Evolutionary conservation across 2,329 filamentous ascomycete genomes (phyloP).

Genomic region (Talaromyces sp.): DNA sequence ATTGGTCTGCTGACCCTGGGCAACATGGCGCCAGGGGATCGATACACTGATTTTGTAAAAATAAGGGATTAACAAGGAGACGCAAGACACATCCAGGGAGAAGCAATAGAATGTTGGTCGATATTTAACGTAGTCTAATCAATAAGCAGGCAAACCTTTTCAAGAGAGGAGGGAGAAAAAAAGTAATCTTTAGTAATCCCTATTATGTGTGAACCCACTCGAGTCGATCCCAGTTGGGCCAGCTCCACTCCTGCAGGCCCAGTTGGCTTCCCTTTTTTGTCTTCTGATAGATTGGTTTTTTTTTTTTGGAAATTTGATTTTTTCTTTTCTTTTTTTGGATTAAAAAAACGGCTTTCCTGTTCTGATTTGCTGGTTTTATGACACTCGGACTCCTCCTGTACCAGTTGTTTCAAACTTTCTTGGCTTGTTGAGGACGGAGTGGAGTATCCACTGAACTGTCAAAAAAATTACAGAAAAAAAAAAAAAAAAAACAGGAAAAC

Average conservation of each 20-base stretch:
- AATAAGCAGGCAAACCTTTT: no score
- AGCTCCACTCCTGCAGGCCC: background rate
- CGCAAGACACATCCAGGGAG: no score
- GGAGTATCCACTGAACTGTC: background rate
- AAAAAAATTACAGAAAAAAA: background rate
- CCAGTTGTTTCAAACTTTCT: background rate
- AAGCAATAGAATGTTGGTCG: no score
- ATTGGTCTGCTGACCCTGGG: no score
- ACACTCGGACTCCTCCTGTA: background rate
- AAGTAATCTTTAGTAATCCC: background rate
- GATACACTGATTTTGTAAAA: no score
- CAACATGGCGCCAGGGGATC: no score
- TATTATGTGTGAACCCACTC: background rate
- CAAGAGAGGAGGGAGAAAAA: no score
- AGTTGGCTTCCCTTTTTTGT: background rate
- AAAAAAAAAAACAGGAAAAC: background rate
- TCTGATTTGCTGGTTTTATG: background rate
- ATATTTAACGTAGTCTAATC: no score
- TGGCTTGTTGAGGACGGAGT: no score
- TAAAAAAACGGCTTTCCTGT: background rate
- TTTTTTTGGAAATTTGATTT: constrained; percentile 10
- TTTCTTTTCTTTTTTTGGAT: background rate
- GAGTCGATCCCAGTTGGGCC: background rate
- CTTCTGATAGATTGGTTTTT: background rate
- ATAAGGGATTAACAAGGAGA: no score